Base-by-base conservation (phyloP, 1,139 yeast genomes). In the Yamadazyma sp. region DNA sequence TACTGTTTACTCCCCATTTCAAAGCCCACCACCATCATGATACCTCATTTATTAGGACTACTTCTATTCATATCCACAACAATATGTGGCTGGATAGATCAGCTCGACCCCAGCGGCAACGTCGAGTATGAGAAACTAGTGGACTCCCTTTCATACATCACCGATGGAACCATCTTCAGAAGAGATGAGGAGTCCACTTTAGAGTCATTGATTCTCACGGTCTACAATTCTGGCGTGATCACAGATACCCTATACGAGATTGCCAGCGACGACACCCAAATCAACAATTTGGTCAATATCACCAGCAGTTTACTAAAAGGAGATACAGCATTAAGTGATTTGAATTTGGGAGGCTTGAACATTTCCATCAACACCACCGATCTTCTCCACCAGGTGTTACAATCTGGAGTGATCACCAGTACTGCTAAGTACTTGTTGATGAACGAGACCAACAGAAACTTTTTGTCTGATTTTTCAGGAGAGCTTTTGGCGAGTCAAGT, bases 171-270 rank as follows among this genome's bases (percentile, higher is more conserved):
- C 2, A 25, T 45, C 3, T 42, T 38, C 30, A 52, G 48, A 41
- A 52, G 61, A 44, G 65, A 52, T 38, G 22, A 37, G n/a, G 35
- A 31, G 23, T 30, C 40, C 18, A 45, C 53, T 5, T 43, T 64
- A 3, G 59, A 54, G 38, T 35, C 46, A 2, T 39, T 66, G 11
- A 38, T 67, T 10, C 27, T 42, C n/a, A 33, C 52, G 2, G 50
- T 64, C 12, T 58, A 56, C 39, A 40, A 50, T 16, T 64, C 73
- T 1, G 67, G 66, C 1, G 41, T 69, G 10, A 45, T 70, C 15
- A 47, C 53, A 15, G 56, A 57, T 20, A 48, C 64, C 6, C 45
- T 70, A 31, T 56, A 59, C 33, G 62, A 55, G 32, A 52, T 68
- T 3, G 69, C 74, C 0, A 47, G 26, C 29, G 46, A 23, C 41